Conservation (phyloP, 208 protist species). For the Endotrypanum monterogeii region DNA sequence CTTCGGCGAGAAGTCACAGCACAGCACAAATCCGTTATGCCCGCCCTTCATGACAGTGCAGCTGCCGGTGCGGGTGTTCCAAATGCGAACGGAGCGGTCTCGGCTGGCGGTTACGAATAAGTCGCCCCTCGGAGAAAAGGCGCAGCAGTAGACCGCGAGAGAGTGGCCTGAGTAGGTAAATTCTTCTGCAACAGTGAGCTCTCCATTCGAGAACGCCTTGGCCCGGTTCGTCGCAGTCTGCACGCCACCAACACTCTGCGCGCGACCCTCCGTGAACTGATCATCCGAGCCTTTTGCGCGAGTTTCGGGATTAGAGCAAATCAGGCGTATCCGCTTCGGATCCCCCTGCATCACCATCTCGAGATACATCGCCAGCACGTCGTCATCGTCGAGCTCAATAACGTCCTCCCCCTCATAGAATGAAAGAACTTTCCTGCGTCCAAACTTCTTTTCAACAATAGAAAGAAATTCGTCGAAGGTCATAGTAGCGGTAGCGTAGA, state of each 20-base stretch:
- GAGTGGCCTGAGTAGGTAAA: slow-evolving; percentile 66
- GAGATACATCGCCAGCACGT: slow-evolving; percentile 86
- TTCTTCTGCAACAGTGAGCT: slow-evolving; percentile 53
- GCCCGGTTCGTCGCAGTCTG: slow-evolving; percentile 20
- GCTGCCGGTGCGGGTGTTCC: slow-evolving; percentile 62
- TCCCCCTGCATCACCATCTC: slow-evolving; percentile 52
- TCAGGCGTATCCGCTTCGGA: slow-evolving; percentile 78
- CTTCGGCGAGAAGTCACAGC: slow-evolving; percentile 87
- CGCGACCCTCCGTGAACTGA: slow-evolving; percentile 43
- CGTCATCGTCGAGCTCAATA: slow-evolving; percentile 85
- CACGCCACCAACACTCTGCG: slow-evolving; percentile 7
- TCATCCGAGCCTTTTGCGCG: slow-evolving; percentile 38
- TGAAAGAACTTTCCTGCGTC: slow-evolving; percentile 59
- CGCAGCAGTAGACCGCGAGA: slow-evolving; percentile 83
- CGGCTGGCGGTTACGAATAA: slow-evolving; percentile 78
- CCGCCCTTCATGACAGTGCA: slow-evolving; percentile 82
- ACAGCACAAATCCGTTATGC: slow-evolving; percentile 89
- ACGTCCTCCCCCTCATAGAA: slow-evolving; percentile 85
- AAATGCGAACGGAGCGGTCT: slow-evolving; percentile 80
- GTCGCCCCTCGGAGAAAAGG: slow-evolving; percentile 76
- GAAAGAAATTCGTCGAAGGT: slow-evolving; percentile 69
- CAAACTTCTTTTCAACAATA: slow-evolving; percentile 85
- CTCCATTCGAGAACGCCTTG: slow-evolving; percentile 64
- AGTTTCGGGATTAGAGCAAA: slow-evolving; percentile 48
- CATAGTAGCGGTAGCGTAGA: slow-evolving; percentile 67